Conservation (phyloP, 306 rosid genomes). For the Fragaria iinumae region DNA sequence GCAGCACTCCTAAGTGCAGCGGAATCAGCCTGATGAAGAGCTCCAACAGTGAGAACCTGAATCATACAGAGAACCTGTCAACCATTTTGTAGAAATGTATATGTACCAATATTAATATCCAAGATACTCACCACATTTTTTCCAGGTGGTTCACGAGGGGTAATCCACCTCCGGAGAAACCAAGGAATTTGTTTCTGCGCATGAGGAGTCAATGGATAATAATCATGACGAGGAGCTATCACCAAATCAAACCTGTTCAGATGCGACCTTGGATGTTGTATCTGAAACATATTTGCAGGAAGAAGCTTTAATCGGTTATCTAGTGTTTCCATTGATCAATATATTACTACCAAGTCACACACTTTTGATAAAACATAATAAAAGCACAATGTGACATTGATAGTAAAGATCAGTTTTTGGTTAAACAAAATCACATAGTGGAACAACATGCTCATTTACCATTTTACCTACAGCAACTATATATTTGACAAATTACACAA, state of each 20-base stretch:
- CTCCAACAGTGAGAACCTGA: constrained; percentile 87
- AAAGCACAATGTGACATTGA: neutral
- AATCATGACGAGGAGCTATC: constrained; percentile 79
- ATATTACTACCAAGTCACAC: constrained; percentile 1
- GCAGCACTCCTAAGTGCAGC: constrained; percentile 70
- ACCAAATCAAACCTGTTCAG: constrained; percentile 86
- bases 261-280: constrained; percentile 83
- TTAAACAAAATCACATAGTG: neutral
- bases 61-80: constrained; percentile 19
- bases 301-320: constrained; percentile 20
- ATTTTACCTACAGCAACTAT: neutral
- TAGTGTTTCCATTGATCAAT: constrained; percentile 13
- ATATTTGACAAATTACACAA: neutral
- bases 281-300: constrained; percentile 48
- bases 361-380: neutral
- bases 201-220: constrained; percentile 70
- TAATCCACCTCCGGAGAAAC: constrained; percentile 77
- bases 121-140: constrained; percentile 64
- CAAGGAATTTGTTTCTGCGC: constrained; percentile 70
- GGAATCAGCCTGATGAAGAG: constrained; percentile 90
- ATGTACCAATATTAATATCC: constrained; percentile 19
- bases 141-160: constrained; percentile 84
- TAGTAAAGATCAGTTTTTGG: too few species aligned
- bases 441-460: neutral
- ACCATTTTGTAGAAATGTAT: constrained; percentile 1